Evolutionary conservation across 2,329 filamentous ascomycete genomes (phyloP), one percentile per base, ranked within the genome.

Genomic region (Phaeomoniella chlamydospora): DNA sequence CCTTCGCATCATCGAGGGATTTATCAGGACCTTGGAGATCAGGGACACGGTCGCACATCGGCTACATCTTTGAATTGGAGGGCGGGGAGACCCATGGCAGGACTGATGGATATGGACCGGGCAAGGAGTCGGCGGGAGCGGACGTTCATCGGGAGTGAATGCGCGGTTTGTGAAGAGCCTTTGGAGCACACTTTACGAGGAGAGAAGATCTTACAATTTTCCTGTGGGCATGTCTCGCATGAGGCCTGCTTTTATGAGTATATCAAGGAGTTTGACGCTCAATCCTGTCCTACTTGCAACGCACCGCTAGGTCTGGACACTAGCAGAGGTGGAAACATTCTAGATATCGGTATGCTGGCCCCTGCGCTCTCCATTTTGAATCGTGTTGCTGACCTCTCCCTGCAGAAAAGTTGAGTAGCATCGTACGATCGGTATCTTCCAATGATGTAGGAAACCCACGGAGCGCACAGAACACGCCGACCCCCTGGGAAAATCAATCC

Each of bases 161-260:
- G 90, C 60, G 83, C 87, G 35, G 87, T 94, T 12, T 98, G 90
- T 55, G 90, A 98, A 56, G 90, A 98, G 61, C 87, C 87, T 3
- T 64, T 98, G 42, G 90, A 96, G 59, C 88, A 96, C 57, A 98
- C 86, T 3, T 69, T 98, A 33, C 81, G 83, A 35, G 90, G 90
- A 40, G 90, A 98, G 63, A 77, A 86, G 46, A 86, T 98, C 42
- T 67, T 98, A 37, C 90, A 96, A 55, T 90, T 98, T 51, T 92
- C 87, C 4, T 98, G 90, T 59, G 74, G 79, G n/a, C 90, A 98
- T 59, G 88, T 98, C 41, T 86, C 88, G 9, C 90, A 98, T 55
- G 90, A 96, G 58, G 90, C 88, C 22, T 98, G 90, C 61, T 96
- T 98, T 55, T 96, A 96, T 62, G 90, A 98, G 59, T 94, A 92